Evolutionary conservation across 2,329 filamentous ascomycete genomes (phyloP), one percentile per base, ranked within the genome.

Genomic region (Helminthosporium solani): DNA sequence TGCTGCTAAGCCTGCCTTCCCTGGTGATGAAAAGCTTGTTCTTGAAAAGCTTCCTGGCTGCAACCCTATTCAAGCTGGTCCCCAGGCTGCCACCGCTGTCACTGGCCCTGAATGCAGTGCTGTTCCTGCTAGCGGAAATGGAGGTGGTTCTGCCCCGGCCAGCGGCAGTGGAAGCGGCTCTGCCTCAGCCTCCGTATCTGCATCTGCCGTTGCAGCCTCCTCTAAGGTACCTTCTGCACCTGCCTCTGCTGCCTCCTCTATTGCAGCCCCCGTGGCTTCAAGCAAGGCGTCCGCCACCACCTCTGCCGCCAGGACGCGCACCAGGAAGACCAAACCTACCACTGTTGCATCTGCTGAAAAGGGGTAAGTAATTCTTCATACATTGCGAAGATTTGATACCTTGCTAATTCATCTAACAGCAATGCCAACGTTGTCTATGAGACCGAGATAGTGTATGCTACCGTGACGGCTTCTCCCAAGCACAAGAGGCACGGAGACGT

Each of bases 11-110:
- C 39, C 40, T 1, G 47, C 51, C 12, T 56, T 52, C 38, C 37
- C 34, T 3, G 47, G 50, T 2, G 56, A 62, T 2, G 56, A 58
- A 28, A 30, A 31, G 7, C 38, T 48, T 15, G 50, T 55, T 16
- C 38, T 70, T 5, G 57, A 67, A 12, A 60, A 57, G 42, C 64
- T 71, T 7, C 68, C 68, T 28, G 68, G 68, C 18, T 71, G 68
- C 60, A 71, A 71, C 45, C 66, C 68, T n/a, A 44, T 71, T 21
- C 68, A 71, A 49, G 50, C 56, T 39, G 68, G 68, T 2, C 68
- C 68, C 33, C 62, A 57, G 18, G 49, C 47, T 21, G 68, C 68
- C 14, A 68, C 60, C 7, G 19, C 27, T 7, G 61, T 44, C 20
- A 52, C 60, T 44, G 66, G 65, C 7, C 50, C 57, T 15, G 60